Percentiles rank a stretch among this genome's conserved stretches.
Conservation (phyloP, 306 rosid species). For the Elaeagnus macrophylla region DNA sequence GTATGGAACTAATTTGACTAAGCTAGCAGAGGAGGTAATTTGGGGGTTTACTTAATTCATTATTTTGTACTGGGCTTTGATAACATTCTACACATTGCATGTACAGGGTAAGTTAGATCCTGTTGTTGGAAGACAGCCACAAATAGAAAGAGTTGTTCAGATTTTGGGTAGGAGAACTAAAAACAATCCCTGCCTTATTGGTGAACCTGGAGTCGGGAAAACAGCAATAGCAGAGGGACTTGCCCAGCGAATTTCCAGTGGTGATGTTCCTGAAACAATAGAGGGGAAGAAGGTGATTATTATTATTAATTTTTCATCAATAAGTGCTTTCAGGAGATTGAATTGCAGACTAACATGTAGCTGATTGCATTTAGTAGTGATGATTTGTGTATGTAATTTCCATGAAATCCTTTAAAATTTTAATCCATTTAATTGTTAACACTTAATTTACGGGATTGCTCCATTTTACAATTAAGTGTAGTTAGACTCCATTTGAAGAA, state of each 20-base stretch:
- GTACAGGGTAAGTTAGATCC: conserved; percentile 90
- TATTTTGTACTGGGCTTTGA: background rate
- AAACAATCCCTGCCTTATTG: conserved; percentile 90
- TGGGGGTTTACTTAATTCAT: background rate
- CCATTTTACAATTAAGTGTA: no score
- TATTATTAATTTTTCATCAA: background rate
- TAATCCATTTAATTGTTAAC: no score
- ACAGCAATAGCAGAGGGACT: conserved; percentile 97
- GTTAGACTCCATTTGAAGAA: no score
- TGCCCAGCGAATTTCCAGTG: conserved; percentile 83
- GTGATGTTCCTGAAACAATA: conserved; percentile 95
- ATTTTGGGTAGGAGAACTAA: conserved; percentile 86
- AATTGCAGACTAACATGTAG: background rate
- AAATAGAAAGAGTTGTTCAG: conserved; percentile 91
- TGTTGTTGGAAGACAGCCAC: conserved; percentile 89
- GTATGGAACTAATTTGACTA: conserved; percentile 90
- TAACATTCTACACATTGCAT: conserved; percentile 1
- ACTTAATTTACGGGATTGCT: no score
- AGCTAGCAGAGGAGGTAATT: conserved; percentile 87
- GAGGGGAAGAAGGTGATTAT: conserved; percentile 83
- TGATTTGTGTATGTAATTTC: no score
- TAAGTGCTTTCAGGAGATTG: background rate
- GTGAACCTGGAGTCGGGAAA: conserved; percentile 98
- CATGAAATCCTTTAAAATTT: no score
- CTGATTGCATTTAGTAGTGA: background rate